Conservation (phyloP, 2,329 filamentous ascomycete genomes). For the Sclerotinia sclerotiorum region DNA sequence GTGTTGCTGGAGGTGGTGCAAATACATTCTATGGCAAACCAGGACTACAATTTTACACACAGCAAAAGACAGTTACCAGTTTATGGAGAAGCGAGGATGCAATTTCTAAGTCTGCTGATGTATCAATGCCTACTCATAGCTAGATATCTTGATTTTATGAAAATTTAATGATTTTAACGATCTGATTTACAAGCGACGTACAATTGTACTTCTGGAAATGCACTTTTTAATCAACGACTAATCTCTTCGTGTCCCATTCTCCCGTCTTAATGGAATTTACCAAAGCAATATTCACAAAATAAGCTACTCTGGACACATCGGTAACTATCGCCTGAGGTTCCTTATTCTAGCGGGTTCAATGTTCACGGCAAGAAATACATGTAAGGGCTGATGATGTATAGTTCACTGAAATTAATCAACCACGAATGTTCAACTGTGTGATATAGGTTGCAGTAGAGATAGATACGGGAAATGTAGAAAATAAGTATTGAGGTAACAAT, state of each 20-base stretch:
- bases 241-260: background rate
- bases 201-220: background rate
- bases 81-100: constrained; percentile 87
- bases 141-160: constrained; percentile 9
- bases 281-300: too few relatives aligned
- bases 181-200: background rate
- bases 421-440: too few relatives aligned
- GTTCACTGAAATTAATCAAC: too few relatives aligned
- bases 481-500: background rate
- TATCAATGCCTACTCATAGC: constrained; percentile 77
- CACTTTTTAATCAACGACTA: background rate
- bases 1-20: constrained; percentile 84
- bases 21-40: constrained; percentile 95
- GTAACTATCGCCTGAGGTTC: too few relatives aligned
- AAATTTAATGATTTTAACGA: constrained; percentile 13
- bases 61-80: constrained; percentile 95
- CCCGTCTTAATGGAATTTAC: too few relatives aligned
- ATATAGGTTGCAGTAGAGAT: background rate
- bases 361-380: too few relatives aligned
- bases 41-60: constrained; percentile 92
- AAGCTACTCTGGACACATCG: too few relatives aligned
- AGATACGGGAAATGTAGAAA: background rate
- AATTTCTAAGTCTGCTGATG: constrained; percentile 77
- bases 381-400: too few relatives aligned
- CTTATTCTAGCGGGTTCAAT: too few relatives aligned